Percentiles rank a stretch among this genome's conserved stretches.
Evolutionary conservation across 2,329 filamentous ascomycete species (phyloP).

Genomic region (Ascochyta clinopodiicola): DNA sequence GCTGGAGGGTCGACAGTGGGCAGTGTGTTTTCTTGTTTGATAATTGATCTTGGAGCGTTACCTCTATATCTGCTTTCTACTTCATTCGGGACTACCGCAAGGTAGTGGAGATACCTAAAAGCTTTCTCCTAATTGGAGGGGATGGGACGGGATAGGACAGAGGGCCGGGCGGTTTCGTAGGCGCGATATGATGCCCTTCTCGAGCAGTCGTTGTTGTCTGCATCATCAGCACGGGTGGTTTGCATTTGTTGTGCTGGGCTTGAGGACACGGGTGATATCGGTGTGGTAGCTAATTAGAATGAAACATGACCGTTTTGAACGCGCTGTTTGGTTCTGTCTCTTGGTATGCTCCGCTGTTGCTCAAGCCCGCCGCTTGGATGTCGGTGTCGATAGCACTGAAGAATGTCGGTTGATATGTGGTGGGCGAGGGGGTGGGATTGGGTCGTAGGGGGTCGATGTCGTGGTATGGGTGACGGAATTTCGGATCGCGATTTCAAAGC

Average conservation of each 20-base stretch:
- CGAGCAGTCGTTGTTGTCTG: constrained; percentile 16
- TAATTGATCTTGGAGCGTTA: constrained; percentile 28
- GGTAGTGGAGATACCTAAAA: constrained; percentile 22
- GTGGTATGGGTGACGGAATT: no score
- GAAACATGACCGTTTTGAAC: background rate
- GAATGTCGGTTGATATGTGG: background rate
- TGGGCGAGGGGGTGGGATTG: background rate
- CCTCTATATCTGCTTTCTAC: constrained; percentile 17
- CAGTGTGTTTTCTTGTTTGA: constrained; percentile 27
- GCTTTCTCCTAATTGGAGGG: constrained; percentile 14
- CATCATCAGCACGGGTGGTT: constrained; percentile 15
- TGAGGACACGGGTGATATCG: background rate
- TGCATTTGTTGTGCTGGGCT: constrained; percentile 7
- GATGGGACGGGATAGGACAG: constrained; percentile 10
- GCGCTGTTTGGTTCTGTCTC: background rate
- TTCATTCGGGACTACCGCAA: constrained; percentile 17
- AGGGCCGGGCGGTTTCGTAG: constrained; percentile 17
- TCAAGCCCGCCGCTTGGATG: background rate
- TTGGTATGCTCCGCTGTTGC: background rate
- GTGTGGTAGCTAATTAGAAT: background rate
- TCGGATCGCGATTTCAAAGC: no score
- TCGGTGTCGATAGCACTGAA: no score
- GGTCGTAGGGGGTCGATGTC: background rate
- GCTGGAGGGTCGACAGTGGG: background rate
- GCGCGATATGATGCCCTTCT: constrained; percentile 26